phyloP scores from a whole-genome alignment of 2,329 filamentous ascomycete genomes.

The Alternaria triticina region DNA sequence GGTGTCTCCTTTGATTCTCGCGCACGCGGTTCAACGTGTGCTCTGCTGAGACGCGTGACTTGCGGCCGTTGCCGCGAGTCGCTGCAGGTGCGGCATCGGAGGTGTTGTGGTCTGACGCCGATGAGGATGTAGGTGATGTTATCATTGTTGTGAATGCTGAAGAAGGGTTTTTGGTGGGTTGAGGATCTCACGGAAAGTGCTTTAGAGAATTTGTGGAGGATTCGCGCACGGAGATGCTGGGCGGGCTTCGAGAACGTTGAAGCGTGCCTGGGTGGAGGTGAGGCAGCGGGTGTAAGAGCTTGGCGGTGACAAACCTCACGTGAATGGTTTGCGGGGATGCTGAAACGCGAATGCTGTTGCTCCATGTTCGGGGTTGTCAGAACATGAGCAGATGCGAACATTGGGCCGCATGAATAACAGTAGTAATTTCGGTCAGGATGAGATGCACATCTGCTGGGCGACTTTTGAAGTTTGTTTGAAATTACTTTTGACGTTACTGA shows the following conservation, averaged over 20 bases:
- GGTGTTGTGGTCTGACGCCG: conserved; percentile 15
- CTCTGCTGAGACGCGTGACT: conserved; percentile 35
- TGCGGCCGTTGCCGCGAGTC: conserved; percentile 5
- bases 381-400: background rate
- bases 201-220: background rate
- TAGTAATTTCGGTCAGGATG: background rate
- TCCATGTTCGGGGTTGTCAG: background rate
- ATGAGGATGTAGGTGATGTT: conserved; percentile 5
- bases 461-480: background rate
- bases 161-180: background rate
- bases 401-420: background rate
- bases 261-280: conserved; percentile 7
- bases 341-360: background rate
- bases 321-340: conserved; percentile 27
- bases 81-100: conserved; percentile 3
- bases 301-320: conserved; percentile 42
- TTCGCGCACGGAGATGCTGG: background rate
- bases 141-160: conserved; percentile 10
- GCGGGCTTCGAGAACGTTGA: background rate
- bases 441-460: background rate
- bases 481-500: background rate
- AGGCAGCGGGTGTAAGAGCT: conserved; percentile 25
- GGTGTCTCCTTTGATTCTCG: conserved; percentile 61
- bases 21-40: conserved; percentile 53
- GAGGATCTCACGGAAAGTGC: background rate